Conservation (phyloP, 306 rosid genomes). For the Notholithocarpus densiflorus region DNA sequence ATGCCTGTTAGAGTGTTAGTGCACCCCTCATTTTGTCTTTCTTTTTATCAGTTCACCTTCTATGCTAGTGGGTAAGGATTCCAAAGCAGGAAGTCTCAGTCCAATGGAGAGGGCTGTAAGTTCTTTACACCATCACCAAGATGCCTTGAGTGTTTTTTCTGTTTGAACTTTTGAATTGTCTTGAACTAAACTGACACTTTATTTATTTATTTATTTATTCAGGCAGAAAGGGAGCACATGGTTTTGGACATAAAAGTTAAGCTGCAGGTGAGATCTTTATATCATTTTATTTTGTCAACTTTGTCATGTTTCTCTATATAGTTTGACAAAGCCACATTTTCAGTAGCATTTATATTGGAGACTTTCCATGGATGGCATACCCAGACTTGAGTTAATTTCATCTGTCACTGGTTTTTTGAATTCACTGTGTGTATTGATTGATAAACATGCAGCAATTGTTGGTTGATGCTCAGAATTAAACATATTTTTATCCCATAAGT, state of each 20-base stretch:
- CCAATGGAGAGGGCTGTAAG: slow-evolving; percentile 96
- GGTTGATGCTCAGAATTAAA: background rate
- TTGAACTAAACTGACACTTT: slow-evolving; percentile 6
- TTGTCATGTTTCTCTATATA: background rate
- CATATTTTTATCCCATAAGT: too few relatives aligned
- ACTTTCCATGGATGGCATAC: background rate
- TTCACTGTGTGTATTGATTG: background rate
- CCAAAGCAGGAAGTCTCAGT: slow-evolving; percentile 68
- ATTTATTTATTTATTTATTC: slow-evolving; percentile 24
- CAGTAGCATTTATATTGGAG: background rate
- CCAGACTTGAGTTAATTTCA: background rate
- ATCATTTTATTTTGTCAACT: slow-evolving; percentile 7
- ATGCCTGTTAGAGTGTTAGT: slow-evolving; percentile 4
- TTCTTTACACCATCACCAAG: slow-evolving; percentile 20
- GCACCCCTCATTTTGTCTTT: slow-evolving; percentile 21
- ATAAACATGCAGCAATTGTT: background rate
- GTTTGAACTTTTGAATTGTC: slow-evolving; percentile 13
- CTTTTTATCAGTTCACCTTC: slow-evolving; percentile 39
- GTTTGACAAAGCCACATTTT: background rate
- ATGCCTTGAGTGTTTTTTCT: background rate
- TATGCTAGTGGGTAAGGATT: slow-evolving; percentile 61
- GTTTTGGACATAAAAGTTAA: slow-evolving; percentile 97
- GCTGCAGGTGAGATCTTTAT: slow-evolving; percentile 66
- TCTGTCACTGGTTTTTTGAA: background rate
- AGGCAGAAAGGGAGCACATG: slow-evolving; percentile 98